Base-by-base conservation (phyloP, 1,284 basidiomycete genomes). In the Leccinum pseudoinsigne region DNA sequence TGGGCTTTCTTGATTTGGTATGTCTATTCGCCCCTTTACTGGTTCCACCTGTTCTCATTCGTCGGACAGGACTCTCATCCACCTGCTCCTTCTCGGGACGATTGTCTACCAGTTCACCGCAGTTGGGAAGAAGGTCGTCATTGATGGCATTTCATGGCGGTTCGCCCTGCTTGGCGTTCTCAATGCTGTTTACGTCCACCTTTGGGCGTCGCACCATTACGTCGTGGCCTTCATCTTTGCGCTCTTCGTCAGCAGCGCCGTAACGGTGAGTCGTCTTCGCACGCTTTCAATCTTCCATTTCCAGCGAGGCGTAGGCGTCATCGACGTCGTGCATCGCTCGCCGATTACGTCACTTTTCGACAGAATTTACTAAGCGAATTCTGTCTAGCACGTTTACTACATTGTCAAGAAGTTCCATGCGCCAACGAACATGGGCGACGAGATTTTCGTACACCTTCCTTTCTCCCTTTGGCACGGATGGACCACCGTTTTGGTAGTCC, bases 381-480 rank as follows among this genome's bases (percentile, higher is more conserved):
- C 18, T 68, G 61, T 63, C 38, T 64, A 85, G 83, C 92, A 97
- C 78, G 93, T 97, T 75, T 98, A 97, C 81, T 96, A 95, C 73
- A 82, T 91, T 66, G 89, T 97, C 74, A 96, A 95, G 82, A 92
- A 93, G 76, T 85, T 88, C 67, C 89, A 97, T 76, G 76, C 84
- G 59, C 78, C 92, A 57, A 80, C 88, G 71, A 84, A 74, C 67
- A 72, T 83, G 50, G 81, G 83, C 28, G 93, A 95, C 66, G 94
- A 97, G 76, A 76, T 93, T 66, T 92, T 92, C 66, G 79, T 93
- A 45, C 91, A 93, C 72, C 85, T 93, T 14, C 94, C 94, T 9
- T 95, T 96, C 84, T 95, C 93, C 9, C 86, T 96, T 61, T 97
- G 92, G 81, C 95, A 97, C 74, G 95, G 95, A 58, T 97, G 95